phyloP scores from a whole-genome alignment of 2,329 filamentous ascomycete genomes.

The Bretziella fagacearum region DNA sequence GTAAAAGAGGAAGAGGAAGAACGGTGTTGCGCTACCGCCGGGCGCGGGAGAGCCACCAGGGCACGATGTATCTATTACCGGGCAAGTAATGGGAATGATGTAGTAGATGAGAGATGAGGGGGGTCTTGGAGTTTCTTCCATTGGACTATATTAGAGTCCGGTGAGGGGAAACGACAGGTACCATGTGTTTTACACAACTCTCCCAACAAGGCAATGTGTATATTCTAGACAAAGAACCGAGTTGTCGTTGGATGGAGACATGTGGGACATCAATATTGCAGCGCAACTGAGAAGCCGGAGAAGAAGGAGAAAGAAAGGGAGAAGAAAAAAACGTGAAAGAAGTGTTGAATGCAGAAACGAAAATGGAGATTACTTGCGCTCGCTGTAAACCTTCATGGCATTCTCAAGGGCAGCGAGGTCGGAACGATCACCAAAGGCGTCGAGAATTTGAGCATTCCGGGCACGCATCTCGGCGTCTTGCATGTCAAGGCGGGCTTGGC shows the following conservation, averaged over 20 bases:
- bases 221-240: too few relatives aligned
- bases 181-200: too few relatives aligned
- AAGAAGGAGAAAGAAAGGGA: background rate
- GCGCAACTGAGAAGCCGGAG: background rate
- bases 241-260: background rate
- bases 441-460: conserved; percentile 28
- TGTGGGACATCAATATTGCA: too few relatives aligned
- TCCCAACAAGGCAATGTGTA: too few relatives aligned
- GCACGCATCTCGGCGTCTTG: conserved; percentile 23
- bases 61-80: background rate
- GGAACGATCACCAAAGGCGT: conserved; percentile 33
- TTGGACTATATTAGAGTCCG: too few relatives aligned
- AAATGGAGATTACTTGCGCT: conserved; percentile 13
- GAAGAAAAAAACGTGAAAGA: background rate
- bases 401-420: conserved; percentile 32
- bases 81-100: background rate
- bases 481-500: conserved; percentile 21
- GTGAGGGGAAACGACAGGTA: too few relatives aligned
- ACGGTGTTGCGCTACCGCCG: background rate
- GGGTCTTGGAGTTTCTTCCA: background rate
- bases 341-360: background rate
- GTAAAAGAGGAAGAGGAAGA: background rate
- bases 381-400: conserved; percentile 31
- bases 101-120: too few relatives aligned
- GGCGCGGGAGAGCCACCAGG: background rate